A percentile compares a stretch with the other conserved stretches of the same genome.
Evolutionary conservation across 1,139 yeast genomes (phyloP).

Genomic region (Blastobotrys proliferans): DNA sequence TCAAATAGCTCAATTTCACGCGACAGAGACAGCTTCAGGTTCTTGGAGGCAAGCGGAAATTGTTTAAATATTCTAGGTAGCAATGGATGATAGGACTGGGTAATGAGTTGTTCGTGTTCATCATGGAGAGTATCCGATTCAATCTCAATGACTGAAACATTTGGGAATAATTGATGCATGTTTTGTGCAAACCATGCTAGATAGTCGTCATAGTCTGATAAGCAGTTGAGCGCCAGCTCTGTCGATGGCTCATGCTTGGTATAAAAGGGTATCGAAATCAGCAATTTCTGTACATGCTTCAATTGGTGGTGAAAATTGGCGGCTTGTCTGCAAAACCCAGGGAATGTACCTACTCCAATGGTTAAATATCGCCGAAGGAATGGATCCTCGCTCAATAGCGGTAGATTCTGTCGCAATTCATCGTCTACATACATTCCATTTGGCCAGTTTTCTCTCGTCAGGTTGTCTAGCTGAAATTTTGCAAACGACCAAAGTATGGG

Average conservation of each 20-base stretch:
- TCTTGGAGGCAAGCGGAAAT: constrained; percentile 9
- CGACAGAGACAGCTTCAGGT: constrained; percentile 12
- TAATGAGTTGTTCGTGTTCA: constrained; percentile 1
- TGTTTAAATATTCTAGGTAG: constrained; percentile 9
- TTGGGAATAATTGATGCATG: constrained; percentile 7
- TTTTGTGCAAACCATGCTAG: constrained; percentile 12
- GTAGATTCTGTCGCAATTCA: constrained; percentile 8
- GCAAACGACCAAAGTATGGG: constrained; percentile 10
- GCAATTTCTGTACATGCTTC: constrained; percentile 8
- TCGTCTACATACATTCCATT: constrained; percentile 13
- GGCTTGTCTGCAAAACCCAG: constrained; percentile 11
- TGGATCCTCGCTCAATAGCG: constrained; percentile 12
- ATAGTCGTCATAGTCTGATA: constrained; percentile 10
- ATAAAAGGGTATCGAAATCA: constrained; percentile 13
- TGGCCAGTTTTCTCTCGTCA: constrained; percentile 13
- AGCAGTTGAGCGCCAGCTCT: constrained; percentile 2
- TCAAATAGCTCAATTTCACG: constrained; percentile 12
- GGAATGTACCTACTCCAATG: constrained; percentile 5
- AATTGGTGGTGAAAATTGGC: constrained; percentile 5
- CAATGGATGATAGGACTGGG: constrained; percentile 1
- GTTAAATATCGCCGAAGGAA: constrained; percentile 1
- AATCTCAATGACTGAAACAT: constrained; percentile 9
- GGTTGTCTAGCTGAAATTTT: constrained; percentile 12
- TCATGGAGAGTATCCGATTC: constrained; percentile 13
- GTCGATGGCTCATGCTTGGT: constrained; percentile 10